Evolutionary conservation across 1,139 yeast genomes (phyloP), one percentile per base, ranked within the genome.

Genomic region (Hanseniaspora sp.): DNA sequence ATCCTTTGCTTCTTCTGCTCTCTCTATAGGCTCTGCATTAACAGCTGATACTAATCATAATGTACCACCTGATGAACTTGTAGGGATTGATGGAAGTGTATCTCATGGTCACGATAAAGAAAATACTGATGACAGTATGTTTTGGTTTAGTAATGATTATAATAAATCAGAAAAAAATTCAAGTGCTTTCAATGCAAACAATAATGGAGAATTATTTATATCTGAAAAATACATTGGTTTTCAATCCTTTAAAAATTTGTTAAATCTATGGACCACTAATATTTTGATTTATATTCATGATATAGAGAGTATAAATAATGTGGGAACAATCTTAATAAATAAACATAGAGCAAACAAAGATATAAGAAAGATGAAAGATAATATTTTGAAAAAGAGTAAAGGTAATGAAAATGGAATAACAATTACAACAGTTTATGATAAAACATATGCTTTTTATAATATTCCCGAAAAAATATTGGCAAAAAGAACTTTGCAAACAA

Each of bases 181-280:
- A 7, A 34, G 17, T 7, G 29, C 29, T 9, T 31, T 31, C 40
- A 48, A 28, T 30, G 9, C 41, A n/a, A 39, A 35, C 28, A 48
- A 39, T 15, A 47, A 94, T 62, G 99, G 99, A 7, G 74, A 95
- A 54, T 64, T 92, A 35, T 94, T 87, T 65, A 77, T 94, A 1
- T 81, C 95, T 23, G 95, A 86, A 61, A 77, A 78, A 57, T 80
- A 83, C 62, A 67, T 92, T 1, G 87, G 96, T 65, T 94, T 94
- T 72, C 84, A 87, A 63, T 86, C 96, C n/a, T 39, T 18, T n/a
- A 54, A 54, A 34, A 87, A 87, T 63, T 74, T 92, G 46, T 72
- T 94, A 51, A 96, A 96, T 0, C 15, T 54, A 18, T 90, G 96
- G 95, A 87, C 87, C 2, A 87, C 96, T 3, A 86, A 78, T 60